Evolutionary conservation across 352 stramenopile genomes (phyloP), one percentile per base, ranked within the genome.

Genomic region (Phytophthora brassicae): DNA sequence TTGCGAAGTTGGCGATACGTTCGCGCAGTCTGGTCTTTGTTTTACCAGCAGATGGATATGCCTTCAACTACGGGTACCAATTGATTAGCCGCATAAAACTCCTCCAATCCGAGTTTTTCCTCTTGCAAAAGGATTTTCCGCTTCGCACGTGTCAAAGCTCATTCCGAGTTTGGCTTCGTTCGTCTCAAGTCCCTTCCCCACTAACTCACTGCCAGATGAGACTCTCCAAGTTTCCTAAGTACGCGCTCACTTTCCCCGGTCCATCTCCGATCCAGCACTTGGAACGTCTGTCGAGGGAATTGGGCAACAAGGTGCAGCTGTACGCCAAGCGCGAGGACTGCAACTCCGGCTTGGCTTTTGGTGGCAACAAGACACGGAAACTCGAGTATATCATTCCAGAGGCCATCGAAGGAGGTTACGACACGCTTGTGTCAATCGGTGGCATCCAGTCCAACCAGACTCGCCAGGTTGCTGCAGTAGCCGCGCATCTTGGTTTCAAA

Each of bases 341-440:
- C 53, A 75, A 75, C 48, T 75, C 67, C 5, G 67, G 67, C 9
- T 19, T 75, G 41, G 67, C 67, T 17, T 75, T 75, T 36, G 67
- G 67, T 26, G 67, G 67, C 11, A 75, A 75, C 53, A 75, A 75
- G 53, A 75, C 67, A 43, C 67, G 67, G 19, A 75, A 75, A 35
- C 67, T 75, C 48, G 67, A 75, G 57, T 75, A 75, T 23, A 75
- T 75, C 39, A 69, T 75, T 28, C 67, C 67, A 7, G 67, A 75
- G 28, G 67, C 67, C 24, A 75, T 75, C 9, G 62, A 72, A 12
- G 67, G 67, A 9, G 67, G 67, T 12, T 75, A 75, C 47, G 67
- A 75, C 43, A 75, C 67, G 19, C 62, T 75, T 26, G 67, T 75
- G 52, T 75, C 67, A 38, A 72, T 75, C 33, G 67, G 67, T 22